phyloP scores from a whole-genome alignment of 2,329 filamentous ascomycete genomes.

The Pseudogymnoascus destructans region DNA sequence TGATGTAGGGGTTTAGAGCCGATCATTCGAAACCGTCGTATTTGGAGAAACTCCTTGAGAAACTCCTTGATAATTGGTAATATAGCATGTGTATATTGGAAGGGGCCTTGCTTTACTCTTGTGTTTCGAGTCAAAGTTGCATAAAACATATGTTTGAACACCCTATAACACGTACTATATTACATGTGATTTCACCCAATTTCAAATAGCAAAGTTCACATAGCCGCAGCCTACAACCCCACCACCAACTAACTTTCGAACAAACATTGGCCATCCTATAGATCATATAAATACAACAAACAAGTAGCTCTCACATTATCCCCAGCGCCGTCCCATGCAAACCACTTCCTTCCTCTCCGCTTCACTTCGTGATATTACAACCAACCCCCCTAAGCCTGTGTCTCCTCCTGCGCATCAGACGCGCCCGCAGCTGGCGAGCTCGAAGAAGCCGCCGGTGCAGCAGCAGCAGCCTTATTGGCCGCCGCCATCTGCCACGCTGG shows the following conservation, averaged over 20 bases:
- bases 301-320: background rate
- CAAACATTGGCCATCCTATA: background rate
- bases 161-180: background rate
- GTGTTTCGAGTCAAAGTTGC: background rate
- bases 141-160: background rate
- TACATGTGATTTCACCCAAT: background rate
- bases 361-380: background rate
- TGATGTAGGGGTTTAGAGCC: background rate
- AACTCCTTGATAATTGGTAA: background rate
- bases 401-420: background rate
- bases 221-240: background rate
- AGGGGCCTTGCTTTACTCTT: background rate
- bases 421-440: background rate
- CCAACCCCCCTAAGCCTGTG: background rate
- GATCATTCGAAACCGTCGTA: background rate
- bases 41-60: background rate
- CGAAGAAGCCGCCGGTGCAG: background rate
- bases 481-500: conserved; percentile 70
- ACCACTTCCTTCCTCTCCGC: background rate
- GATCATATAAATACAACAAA: background rate
- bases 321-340: background rate
- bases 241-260: background rate
- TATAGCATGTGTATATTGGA: background rate
- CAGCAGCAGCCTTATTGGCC: conserved; percentile 35
- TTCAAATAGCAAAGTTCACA: background rate